These are phyloP conservation scores for Graphilbum sp. DNA, from an alignment of 2,329 filamentous ascomycete genomes.

Conservation along the genomic window DNA sequence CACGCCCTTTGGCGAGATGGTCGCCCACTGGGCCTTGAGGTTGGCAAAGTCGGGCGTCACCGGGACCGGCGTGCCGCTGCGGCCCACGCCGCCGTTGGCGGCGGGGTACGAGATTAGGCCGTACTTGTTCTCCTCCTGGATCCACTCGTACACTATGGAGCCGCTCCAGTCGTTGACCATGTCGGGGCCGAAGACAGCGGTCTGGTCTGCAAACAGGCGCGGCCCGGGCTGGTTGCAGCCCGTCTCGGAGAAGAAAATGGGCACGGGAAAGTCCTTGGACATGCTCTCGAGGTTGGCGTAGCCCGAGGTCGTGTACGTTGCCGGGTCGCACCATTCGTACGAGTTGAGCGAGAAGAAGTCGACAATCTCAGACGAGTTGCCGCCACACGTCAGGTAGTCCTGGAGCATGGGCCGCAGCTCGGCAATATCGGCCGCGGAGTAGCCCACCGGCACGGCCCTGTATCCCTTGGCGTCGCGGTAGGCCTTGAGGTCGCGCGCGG, in stretches of 20 bases:
- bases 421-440: constrained; percentile 74
- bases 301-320: constrained; percentile 44
- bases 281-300: constrained; percentile 53
- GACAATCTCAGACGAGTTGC: constrained; percentile 49
- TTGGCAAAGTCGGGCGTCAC: constrained; percentile 64
- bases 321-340: constrained; percentile 61
- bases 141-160: constrained; percentile 80
- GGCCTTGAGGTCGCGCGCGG: constrained; percentile 65
- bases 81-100: constrained; percentile 47
- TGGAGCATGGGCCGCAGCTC: constrained; percentile 45
- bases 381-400: constrained; percentile 64
- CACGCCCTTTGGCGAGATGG: constrained; percentile 52
- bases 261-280: constrained; percentile 57
- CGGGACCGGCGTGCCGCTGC: constrained; percentile 58
- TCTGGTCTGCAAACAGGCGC: constrained; percentile 54
- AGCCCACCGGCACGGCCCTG: constrained; percentile 69
- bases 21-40: constrained; percentile 61
- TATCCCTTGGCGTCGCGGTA: constrained; percentile 63
- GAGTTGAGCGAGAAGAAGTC: constrained; percentile 81
- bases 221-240: constrained; percentile 56
- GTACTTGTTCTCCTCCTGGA: constrained; percentile 69
- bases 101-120: constrained; percentile 64
- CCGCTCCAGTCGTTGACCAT: constrained; percentile 62
- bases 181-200: constrained; percentile 55
- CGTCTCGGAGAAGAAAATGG: constrained; percentile 80